Evolutionary conservation across 768 basidiomycete species (phyloP), one percentile per base, ranked within the genome.

Genomic region (Leccinum variicolor): DNA sequence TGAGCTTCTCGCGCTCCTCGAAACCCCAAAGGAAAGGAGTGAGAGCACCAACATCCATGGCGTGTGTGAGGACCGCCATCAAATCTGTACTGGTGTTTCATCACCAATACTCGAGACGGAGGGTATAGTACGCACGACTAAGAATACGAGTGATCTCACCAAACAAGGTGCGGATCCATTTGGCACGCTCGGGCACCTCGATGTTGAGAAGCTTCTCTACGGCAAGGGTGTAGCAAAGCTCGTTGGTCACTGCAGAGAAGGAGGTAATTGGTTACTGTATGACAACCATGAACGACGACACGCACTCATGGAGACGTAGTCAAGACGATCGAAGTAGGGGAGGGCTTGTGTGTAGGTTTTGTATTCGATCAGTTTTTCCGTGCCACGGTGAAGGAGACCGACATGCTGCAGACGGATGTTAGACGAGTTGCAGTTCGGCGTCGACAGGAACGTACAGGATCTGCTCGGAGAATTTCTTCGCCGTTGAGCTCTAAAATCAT

Each of bases 1-100:
- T 98, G 62, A 98, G 85, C 80, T 99, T 99, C 78, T 98, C 96
- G 55, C 96, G 93, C 75, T 99, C 96, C 75, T 98, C 96, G 81
- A 98, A 98, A 66, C 96, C 96, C 94, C 96, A 99, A 29, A 99
- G 80, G 87, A 98, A 99, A 36, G 96, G 96, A 2, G 96, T 99
- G 10, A 99, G 84, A 57, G 93, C 96, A 71, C 96, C 96, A 61
- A 99, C 96, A 68, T 99, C 94, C 91, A 94, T 94, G 53, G 91
- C 88, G 74, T 95, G 93, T 2, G 95, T 92, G 43, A 99, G 83
- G 59, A 98, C 82, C 59, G 96, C 96, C 96, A 99, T 99, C 58
- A 98, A 78, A 70, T 99, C 90, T 92, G 60, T 14, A 26, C 11
- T 43, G 4, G 50, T 25, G 3, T 23, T 7, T 52, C n/a, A 49